Conservation (phyloP, 2,329 filamentous ascomycete species). For the Verruconis gallopava region DNA sequence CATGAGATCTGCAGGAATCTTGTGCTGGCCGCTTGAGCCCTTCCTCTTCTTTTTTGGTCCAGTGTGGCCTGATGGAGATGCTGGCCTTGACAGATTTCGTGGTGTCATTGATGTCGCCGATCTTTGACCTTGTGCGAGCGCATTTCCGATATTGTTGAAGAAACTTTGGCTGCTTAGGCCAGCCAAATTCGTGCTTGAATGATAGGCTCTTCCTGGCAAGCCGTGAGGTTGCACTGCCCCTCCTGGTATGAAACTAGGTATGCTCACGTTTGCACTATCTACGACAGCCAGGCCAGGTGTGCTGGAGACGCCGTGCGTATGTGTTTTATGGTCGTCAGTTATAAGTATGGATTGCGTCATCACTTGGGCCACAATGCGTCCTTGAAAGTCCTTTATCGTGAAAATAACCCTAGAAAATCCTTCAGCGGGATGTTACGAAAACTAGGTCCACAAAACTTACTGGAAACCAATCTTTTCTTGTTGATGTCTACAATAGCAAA, state of each 20-base stretch:
- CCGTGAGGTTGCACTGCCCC: conserved; percentile 33
- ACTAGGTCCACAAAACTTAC: too few relatives aligned
- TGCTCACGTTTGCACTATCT: neutral
- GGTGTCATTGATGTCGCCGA: conserved; percentile 41
- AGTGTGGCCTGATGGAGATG: conserved; percentile 52
- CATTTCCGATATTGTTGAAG: neutral
- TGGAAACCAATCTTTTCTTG: conserved; percentile 83
- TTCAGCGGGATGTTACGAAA: too few relatives aligned
- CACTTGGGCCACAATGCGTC: conserved; percentile 66
- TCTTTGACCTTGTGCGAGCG: conserved; percentile 13
- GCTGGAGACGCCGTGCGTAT: conserved; percentile 21
- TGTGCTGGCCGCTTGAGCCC: conserved; percentile 39
- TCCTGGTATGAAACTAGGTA: conserved; percentile 30
- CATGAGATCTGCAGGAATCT: conserved; percentile 58
- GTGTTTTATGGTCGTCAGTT: conserved; percentile 94
- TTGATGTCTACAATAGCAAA: conserved; percentile 93
- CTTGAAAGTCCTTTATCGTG: conserved; percentile 72
- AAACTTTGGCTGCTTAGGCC: conserved; percentile 3
- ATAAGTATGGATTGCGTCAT: conserved; percentile 89
- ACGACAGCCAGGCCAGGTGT: neutral
- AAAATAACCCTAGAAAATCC: conserved; percentile 59
- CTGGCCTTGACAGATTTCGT: conserved; percentile 56
- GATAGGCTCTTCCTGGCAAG: conserved; percentile 12
- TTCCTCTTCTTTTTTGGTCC: conserved; percentile 75
- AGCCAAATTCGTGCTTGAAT: conserved; percentile 7